These are phyloP conservation scores for Cinnamomum chago DNA, from an alignment of 164 flowering plant species.

Conservation along the genomic window DNA sequence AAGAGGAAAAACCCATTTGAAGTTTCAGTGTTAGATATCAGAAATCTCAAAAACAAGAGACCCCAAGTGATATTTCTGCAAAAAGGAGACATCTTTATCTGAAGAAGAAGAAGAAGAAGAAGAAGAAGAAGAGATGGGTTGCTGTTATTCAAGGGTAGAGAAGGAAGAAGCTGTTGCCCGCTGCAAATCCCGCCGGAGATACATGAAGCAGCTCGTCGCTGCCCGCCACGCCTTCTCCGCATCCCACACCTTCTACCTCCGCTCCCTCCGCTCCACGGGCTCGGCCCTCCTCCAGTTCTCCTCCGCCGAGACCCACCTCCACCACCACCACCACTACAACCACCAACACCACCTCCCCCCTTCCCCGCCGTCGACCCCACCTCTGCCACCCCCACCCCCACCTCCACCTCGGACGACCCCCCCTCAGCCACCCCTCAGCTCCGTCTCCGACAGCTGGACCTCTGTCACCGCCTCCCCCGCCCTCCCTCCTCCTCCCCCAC, in stretches of 20 bases:
- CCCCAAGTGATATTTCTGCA: background rate
- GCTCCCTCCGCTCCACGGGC: slow-evolving; percentile 74
- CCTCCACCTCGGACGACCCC: slow-evolving; percentile 24
- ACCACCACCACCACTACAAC: slow-evolving; percentile 27
- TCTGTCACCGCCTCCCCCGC: slow-evolving; percentile 29
- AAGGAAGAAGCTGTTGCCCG: slow-evolving; percentile 72
- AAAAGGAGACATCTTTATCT: background rate
- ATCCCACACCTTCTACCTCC: slow-evolving; percentile 60
- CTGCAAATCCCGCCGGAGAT: slow-evolving; percentile 78
- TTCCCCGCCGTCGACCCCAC: slow-evolving; percentile 27
- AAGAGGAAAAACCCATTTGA: slow-evolving; percentile 2
- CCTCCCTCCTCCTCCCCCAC: slow-evolving; percentile 38
- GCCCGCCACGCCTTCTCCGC: slow-evolving; percentile 73
- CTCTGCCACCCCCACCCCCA: slow-evolving; percentile 28
- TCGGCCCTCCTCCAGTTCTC: slow-evolving; percentile 86
- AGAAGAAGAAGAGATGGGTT: slow-evolving; percentile 46
- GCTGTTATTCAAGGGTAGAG: slow-evolving; percentile 64
- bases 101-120: background rate
- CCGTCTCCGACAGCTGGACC: slow-evolving; percentile 38
- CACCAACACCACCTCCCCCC: slow-evolving; percentile 24
- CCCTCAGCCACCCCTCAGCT: background rate
- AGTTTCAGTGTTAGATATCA: background rate
- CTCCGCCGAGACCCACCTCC: slow-evolving; percentile 45
- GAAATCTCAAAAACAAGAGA: background rate
- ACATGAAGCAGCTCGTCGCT: slow-evolving; percentile 81